Base-by-base conservation (phyloP, 2,329 filamentous ascomycete species). In the Fusarium sublunatum region DNA sequence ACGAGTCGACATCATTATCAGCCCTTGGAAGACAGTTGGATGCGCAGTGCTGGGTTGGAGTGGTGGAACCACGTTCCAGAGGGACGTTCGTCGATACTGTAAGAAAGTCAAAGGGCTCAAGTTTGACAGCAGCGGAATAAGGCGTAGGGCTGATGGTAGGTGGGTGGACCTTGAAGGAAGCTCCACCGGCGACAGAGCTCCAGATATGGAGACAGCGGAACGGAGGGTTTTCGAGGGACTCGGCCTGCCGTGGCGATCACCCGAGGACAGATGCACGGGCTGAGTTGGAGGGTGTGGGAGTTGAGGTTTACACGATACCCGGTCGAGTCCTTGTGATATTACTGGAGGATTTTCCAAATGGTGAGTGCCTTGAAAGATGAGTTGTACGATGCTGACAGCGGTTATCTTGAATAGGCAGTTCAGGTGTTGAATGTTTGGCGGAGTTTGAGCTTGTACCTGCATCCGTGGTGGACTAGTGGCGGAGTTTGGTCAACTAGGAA, bases 1-100 rank as follows among this genome's bases (percentile, higher is more conserved):
- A 19, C 84, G 94, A 41, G 93, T 98, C 1, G 94, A 98, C 72
- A 97, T 98, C 55, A 94, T 98, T 65, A 82, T 98, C 60, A 88
- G 87, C 22, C 92, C 93, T 0, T 97, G 94, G 91, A 89, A 88
- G 53, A 96, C 92, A 0, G 88, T 91, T 0, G 94, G 95, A 0
- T 97, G 93, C 68, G 94, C 93, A 0, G 83, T 98, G 5, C 78
- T 94, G 15, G 93, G 93, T 2, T 98, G 94, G 95, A 90, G 86
- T 13, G 91, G 93, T 1, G 94, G 88, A 2, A 96, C 89, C 0
- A 97, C 93, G 0, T 98, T 97, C 67, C 87, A 97, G 79, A 82
- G 94, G 24, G 95, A 98, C 74, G 74, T 98, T 50, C 82, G 94
- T 36, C 81, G 89, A 31, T 96, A 94, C 76, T 92, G 89, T 59